A percentile compares a stretch with the other conserved stretches of the same genome.
phyloP scores from a whole-genome alignment of 2,329 filamentous ascomycete genomes.

The Fusarium sp. region DNA sequence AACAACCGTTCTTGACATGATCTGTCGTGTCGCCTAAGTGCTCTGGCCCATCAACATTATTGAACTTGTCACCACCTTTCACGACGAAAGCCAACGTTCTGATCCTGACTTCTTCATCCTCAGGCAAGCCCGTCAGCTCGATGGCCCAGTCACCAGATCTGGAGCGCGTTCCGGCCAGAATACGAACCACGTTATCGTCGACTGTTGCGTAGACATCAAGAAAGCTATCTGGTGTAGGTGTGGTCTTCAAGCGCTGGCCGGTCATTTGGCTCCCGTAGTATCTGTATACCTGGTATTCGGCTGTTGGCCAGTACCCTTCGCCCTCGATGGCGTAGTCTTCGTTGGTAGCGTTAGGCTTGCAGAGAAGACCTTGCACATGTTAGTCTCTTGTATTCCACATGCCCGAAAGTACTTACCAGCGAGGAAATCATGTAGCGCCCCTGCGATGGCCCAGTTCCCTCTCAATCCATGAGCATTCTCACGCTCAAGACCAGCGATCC shows the following conservation, averaged over 20 bases:
- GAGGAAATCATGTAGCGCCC: constrained; percentile 57
- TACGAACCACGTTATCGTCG: neutral
- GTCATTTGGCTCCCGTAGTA: constrained; percentile 25
- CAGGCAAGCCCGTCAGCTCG: neutral
- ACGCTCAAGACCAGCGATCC: constrained; percentile 60
- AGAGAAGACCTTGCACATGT: neutral
- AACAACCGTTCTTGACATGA: neutral
- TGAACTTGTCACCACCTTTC: neutral
- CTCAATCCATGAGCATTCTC: constrained; percentile 56
- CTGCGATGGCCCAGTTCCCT: constrained; percentile 59
- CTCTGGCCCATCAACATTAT: neutral
- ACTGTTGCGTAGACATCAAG: constrained; percentile 15
- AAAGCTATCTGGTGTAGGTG: neutral
- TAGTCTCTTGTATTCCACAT: rapidly evolving
- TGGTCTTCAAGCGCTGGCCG: constrained; percentile 10
- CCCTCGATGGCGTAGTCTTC: neutral
- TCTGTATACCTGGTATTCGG: constrained; percentile 31
- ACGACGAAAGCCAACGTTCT: neutral
- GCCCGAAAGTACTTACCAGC: constrained; percentile 37
- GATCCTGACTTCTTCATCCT: neutral
- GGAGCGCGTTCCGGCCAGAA: constrained; percentile 6
- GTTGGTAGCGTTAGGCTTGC: constrained; percentile 1
- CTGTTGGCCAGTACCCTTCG: constrained; percentile 23
- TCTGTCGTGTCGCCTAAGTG: neutral
- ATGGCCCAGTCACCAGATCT: constrained; percentile 6